phyloP scores from a whole-genome alignment of 306 rosid genomes.

The Herpetospermum pedunculosum region DNA sequence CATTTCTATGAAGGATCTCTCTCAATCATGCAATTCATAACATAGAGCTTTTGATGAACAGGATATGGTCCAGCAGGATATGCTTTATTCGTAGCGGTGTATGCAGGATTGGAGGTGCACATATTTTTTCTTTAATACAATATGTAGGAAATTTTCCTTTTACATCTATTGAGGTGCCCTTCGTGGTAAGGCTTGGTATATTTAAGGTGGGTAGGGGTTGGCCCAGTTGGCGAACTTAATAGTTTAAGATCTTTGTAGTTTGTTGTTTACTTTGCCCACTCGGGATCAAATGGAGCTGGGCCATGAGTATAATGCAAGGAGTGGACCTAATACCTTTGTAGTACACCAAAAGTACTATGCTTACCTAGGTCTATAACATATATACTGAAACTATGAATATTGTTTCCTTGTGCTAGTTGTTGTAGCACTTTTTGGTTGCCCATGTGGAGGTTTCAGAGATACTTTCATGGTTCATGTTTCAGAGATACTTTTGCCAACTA shows the following conservation, averaged over 20 bases:
- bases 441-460: not conserved
- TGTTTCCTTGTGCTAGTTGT: not conserved
- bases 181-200: not conserved
- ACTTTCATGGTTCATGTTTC: not conserved
- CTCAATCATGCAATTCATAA: not conserved
- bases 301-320: not conserved
- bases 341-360: not conserved
- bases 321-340: not conserved
- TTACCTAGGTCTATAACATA: not conserved
- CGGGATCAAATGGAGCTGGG: not conserved
- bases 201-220: not conserved
- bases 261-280: not conserved
- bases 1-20: not conserved
- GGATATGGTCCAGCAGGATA: slow-evolving; percentile 97
- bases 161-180: not conserved
- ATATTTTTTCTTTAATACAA: slow-evolving; percentile 7
- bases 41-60: slow-evolving; percentile 21
- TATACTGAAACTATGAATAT: not conserved
- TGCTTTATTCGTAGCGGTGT: slow-evolving; percentile 82
- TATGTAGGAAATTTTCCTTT: not conserved
- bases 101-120: slow-evolving; percentile 90
- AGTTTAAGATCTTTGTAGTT: not conserved
- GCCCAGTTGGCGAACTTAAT: not conserved
- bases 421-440: not conserved
- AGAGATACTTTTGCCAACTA: not conserved